These are phyloP conservation scores for Penicillium sp. DNA, from an alignment of 2,329 filamentous ascomycete species.

Conservation along the genomic window DNA sequence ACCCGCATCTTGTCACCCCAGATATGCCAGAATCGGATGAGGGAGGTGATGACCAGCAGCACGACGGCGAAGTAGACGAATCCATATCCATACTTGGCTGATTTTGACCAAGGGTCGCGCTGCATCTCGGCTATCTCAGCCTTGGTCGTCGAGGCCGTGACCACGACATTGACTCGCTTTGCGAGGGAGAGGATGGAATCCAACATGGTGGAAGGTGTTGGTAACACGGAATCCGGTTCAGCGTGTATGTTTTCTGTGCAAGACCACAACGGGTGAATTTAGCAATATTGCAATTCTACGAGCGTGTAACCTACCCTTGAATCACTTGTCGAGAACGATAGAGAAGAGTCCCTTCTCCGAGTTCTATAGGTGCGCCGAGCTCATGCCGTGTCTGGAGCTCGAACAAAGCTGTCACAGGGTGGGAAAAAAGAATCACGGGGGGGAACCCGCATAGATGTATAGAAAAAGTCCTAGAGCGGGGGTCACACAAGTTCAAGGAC, in stretches of 20 bases:
- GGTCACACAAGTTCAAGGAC: constrained; percentile 10
- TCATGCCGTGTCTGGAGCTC: constrained; percentile 8
- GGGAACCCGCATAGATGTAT: constrained; percentile 16
- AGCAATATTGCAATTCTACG: not conserved
- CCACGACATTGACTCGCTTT: constrained; percentile 54
- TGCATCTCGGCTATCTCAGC: constrained; percentile 54
- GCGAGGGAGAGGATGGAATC: constrained; percentile 28
- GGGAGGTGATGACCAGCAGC: constrained; percentile 61
- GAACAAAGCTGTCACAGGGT: not conserved
- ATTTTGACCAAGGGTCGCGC: constrained; percentile 71
- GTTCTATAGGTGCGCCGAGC: constrained; percentile 5
- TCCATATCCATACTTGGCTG: constrained; percentile 78
- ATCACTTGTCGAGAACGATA: not conserved
- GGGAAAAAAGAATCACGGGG: not conserved
- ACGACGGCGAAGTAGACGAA: constrained; percentile 85
- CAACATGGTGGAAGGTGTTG: constrained; percentile 11
- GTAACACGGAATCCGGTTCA: not conserved
- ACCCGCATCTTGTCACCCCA: constrained; percentile 93
- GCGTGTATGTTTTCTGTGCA: not conserved
- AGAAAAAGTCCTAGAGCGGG: constrained; percentile 9
- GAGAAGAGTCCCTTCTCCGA: constrained; percentile 6
- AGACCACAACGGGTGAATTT: not conserved
- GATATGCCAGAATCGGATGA: constrained; percentile 75
- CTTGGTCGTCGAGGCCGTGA: constrained; percentile 52
- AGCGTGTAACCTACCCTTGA: not conserved